Evolutionary conservation across 2,329 filamentous ascomycete genomes (phyloP).

Genomic region (Fusarium zealandicum): DNA sequence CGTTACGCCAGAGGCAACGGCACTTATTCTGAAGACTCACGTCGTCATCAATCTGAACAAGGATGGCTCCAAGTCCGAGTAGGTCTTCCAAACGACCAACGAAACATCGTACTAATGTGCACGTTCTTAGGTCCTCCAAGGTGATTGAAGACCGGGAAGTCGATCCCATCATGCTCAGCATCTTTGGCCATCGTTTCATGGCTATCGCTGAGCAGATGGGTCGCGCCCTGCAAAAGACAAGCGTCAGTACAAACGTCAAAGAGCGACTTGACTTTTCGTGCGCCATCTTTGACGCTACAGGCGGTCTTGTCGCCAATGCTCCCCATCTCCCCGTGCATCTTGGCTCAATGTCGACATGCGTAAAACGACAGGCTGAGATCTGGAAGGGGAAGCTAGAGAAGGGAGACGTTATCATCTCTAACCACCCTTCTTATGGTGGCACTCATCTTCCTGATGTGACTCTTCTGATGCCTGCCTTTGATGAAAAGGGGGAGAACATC

Average conservation of each 20-base stretch:
- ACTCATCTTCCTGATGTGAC: slow-evolving; percentile 86
- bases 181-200: slow-evolving; percentile 87
- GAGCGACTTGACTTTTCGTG: slow-evolving; percentile 85
- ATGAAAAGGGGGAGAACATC: slow-evolving; percentile 68
- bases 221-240: slow-evolving; percentile 79
- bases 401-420: slow-evolving; percentile 83
- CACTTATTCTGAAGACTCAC: slow-evolving; percentile 82
- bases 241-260: slow-evolving; percentile 82
- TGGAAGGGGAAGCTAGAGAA: slow-evolving; percentile 80
- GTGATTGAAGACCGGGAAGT: slow-evolving; percentile 49
- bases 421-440: slow-evolving; percentile 83
- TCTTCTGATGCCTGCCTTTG: slow-evolving; percentile 80
- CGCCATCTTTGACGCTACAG: slow-evolving; percentile 77
- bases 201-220: slow-evolving; percentile 88
- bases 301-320: slow-evolving; percentile 79
- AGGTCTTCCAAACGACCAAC: slow-evolving; percentile 17
- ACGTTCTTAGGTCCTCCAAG: slow-evolving; percentile 28
- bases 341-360: slow-evolving; percentile 83
- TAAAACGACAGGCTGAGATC: slow-evolving; percentile 78
- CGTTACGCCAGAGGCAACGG: slow-evolving; percentile 78
- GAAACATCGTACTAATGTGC: not conserved
- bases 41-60: slow-evolving; percentile 85
- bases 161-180: slow-evolving; percentile 82
- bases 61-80: slow-evolving; percentile 50
- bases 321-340: slow-evolving; percentile 83